Base-by-base conservation (phyloP, 2,329 filamentous ascomycete species). In the Neopestalotiopsis sp. region DNA sequence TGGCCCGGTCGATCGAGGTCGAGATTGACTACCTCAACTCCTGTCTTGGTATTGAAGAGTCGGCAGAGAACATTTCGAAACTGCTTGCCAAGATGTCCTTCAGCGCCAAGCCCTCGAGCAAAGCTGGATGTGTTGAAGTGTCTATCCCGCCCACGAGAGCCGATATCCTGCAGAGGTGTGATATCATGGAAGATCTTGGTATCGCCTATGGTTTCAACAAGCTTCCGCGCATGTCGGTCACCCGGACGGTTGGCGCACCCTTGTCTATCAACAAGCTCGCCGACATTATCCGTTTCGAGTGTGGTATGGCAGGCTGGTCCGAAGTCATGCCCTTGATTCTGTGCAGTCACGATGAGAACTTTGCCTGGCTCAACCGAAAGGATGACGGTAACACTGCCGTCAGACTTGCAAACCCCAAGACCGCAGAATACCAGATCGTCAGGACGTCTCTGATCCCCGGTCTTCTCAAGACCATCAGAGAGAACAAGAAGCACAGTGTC, bases 131-230 rank as follows among this genome's bases (percentile, higher is more conserved):
- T 64, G 86, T 97, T 70, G 92, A 97, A 76, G 91, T 98, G 34
- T 88, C 91, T 45, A 89, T 98, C 30, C 96, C 96, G 9, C 90
- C 95, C 40, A 98, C 95, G 61, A 90, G 96, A 71, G 95, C 96
- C 62, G 96, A 99, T 80, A 92, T 99, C 57, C 90, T 99, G 40
- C 96, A 99, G 81, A 93, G 98, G 78, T 97, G 94, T 76, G 96
- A 99, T 79, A 93, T 99, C 74, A 99, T 99, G 95, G 96, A 99
- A 83, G 97, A 99, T 79, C 91, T 97, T 24, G 96, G 94, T 56
- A 96, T 99, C 73, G 94, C 94, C 66, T 98, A 98, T 80, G 96
- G 97, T 73, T 99, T 97, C 88, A 99, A 99, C 87, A 94, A 93
- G 72, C 91, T 99, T 20, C 95, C 95, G 1, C 91, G 94, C 66